phyloP scores from a whole-genome alignment of 164 flowering plant species.

The Euptelea pleiosperma region DNA sequence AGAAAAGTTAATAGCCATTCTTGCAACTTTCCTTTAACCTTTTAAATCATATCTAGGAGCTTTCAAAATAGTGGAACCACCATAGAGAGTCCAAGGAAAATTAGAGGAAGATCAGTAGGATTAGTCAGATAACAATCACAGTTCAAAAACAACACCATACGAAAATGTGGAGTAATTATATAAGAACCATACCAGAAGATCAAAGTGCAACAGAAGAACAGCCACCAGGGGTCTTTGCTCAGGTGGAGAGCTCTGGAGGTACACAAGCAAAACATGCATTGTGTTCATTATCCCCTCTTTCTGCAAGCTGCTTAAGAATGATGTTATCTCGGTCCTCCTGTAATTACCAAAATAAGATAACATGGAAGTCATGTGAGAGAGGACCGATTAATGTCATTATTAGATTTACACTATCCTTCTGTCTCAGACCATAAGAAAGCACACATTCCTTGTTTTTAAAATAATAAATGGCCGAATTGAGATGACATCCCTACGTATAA shows the following conservation, averaged over 20 bases:
- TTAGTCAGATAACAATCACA: neutral
- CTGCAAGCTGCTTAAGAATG: constrained; percentile 42
- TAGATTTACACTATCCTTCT: neutral
- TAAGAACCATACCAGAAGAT: constrained; percentile 49
- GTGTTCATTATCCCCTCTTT: constrained; percentile 40
- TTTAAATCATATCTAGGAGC: neutral
- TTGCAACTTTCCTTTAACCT: neutral
- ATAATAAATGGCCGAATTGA: neutral
- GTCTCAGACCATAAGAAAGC: neutral
- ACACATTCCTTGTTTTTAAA: neutral
- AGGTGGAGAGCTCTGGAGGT: constrained; percentile 46
- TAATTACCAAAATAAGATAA: constrained; percentile 7
- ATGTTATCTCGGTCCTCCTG: constrained; percentile 49
- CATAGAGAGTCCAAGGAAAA: neutral
- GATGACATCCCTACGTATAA: neutral
- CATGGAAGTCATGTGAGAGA: neutral
- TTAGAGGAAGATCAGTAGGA: neutral
- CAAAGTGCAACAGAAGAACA: constrained; percentile 51
- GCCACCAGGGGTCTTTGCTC: constrained; percentile 53
- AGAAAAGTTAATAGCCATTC: no score
- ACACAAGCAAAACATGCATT: constrained; percentile 48
- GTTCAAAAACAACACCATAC: neutral
- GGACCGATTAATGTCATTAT: neutral
- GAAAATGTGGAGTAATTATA: neutral
- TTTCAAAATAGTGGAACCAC: neutral